Evolutionary conservation across 768 basidiomycete genomes (phyloP).

Genomic region (Pleurotus giganteus): DNA sequence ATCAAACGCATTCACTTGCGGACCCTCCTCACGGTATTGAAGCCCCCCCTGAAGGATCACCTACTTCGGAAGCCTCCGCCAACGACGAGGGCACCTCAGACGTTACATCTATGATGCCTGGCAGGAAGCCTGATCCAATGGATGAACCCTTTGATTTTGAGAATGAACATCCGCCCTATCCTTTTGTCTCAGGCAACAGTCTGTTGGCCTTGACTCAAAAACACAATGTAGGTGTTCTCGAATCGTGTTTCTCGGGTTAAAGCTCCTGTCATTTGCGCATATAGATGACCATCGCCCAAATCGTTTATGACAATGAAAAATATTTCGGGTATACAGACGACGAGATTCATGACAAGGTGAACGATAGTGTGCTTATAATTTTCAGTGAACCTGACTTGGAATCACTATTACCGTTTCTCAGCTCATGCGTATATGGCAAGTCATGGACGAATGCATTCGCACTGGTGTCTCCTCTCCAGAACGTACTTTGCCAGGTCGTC

Average conservation of each 20-base stretch:
- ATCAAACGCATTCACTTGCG: slow-evolving; percentile 52
- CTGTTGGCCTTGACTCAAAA: slow-evolving; percentile 73
- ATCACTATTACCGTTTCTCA: slow-evolving; percentile 20
- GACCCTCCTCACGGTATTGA: slow-evolving; percentile 28
- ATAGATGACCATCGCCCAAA: slow-evolving; percentile 91
- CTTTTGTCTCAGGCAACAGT: slow-evolving; percentile 75
- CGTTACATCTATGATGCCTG: slow-evolving; percentile 5
- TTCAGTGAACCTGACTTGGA: background rate
- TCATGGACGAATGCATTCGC: slow-evolving; percentile 92
- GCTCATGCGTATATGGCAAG: slow-evolving; percentile 79
- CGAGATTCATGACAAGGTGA: slow-evolving; percentile 72
- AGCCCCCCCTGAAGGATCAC: background rate
- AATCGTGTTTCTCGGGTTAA: slow-evolving; percentile 4
- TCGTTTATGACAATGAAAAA: slow-evolving; percentile 90
- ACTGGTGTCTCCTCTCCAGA: slow-evolving; percentile 81
- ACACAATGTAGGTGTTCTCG: slow-evolving; percentile 65
- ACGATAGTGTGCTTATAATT: background rate
- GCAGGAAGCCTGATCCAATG: slow-evolving; percentile 5
- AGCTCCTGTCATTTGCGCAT: slow-evolving; percentile 12
- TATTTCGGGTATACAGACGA: slow-evolving; percentile 74
- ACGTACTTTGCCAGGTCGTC: slow-evolving; percentile 80
- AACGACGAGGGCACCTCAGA: slow-evolving; percentile 9
- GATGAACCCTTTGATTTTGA: slow-evolving; percentile 4
- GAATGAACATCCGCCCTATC: slow-evolving; percentile 71
- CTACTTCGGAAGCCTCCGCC: background rate